Conservation (phyloP, 2,329 filamentous ascomycete species). For the Triangularia verruculosa region DNA sequence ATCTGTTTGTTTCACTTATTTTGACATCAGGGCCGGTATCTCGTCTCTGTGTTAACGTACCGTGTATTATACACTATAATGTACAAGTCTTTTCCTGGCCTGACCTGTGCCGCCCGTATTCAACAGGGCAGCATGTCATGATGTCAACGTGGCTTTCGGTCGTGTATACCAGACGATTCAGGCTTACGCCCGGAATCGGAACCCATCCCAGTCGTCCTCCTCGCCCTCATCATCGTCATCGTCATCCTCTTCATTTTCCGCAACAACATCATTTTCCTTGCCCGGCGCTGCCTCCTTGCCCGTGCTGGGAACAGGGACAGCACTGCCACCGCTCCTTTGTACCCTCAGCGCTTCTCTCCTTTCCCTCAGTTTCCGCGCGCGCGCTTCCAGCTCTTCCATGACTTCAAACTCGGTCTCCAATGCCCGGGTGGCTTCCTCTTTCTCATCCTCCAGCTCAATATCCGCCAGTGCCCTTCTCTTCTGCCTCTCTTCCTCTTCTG, state of each 20-base stretch:
- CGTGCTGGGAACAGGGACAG: conserved; percentile 23
- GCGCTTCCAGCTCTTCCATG: conserved; percentile 74
- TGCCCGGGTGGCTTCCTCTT: conserved; percentile 70
- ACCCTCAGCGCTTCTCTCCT: conserved; percentile 61
- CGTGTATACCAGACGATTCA: not conserved
- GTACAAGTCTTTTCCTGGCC: conserved; percentile 6
- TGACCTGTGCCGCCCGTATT: not conserved
- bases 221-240: conserved; percentile 47
- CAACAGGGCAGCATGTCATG: not conserved
- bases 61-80: conserved; percentile 11
- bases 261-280: conserved; percentile 32
- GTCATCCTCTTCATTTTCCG: conserved; percentile 39
- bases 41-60: conserved; percentile 7
- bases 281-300: conserved; percentile 30
- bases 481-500: conserved; percentile 49
- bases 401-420: conserved; percentile 77
- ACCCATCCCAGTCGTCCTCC: conserved; percentile 59
- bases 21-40: conserved; percentile 6
- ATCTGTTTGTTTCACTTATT: not conserved
- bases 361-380: conserved; percentile 66
- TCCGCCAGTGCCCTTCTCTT: conserved; percentile 55
- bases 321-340: conserved; percentile 29
- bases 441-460: conserved; percentile 59
- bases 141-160: not conserved
- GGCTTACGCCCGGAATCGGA: conserved; percentile 44